Conservation (phyloP, 768 basidiomycete species). For the Paxillus rubicundulus region DNA sequence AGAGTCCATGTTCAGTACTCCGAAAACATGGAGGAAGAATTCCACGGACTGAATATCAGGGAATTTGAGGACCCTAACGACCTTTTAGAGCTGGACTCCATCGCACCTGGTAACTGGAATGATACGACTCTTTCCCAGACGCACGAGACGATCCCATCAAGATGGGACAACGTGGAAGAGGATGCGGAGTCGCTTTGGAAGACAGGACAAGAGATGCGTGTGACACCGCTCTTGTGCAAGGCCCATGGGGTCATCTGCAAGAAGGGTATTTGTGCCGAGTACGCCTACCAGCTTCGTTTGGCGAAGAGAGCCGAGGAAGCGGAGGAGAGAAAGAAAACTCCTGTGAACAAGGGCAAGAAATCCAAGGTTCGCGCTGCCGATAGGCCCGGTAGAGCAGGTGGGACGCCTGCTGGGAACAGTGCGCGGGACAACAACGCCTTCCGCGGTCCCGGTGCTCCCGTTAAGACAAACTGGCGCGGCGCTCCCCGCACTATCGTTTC, state of each 20-base stretch:
- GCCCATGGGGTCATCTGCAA: conserved; percentile 36
- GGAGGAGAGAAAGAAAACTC: conserved; percentile 15
- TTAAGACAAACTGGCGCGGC: conserved; percentile 32
- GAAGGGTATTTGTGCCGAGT: conserved; percentile 36
- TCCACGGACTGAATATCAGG: conserved; percentile 24
- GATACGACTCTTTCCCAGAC: not conserved
- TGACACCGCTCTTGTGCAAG: conserved; percentile 21
- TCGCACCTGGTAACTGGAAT: conserved; percentile 25
- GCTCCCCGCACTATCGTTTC: conserved; percentile 27
- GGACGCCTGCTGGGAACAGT: not conserved
- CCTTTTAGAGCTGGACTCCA: conserved; percentile 20
- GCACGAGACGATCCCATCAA: not conserved
- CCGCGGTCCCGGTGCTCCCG: conserved; percentile 29
- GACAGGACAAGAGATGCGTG: conserved; percentile 2
- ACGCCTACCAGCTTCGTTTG: conserved; percentile 26
- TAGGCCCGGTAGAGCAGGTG: conserved; percentile 4
- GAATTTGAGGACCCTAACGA: conserved; percentile 9
- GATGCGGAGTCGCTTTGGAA: conserved; percentile 27
- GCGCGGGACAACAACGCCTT: conserved; percentile 16
- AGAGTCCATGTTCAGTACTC: conserved; percentile 21
- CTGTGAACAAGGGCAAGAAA: conserved; percentile 22
- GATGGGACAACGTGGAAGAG: conserved; percentile 16
- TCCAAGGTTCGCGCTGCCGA: conserved; percentile 10
- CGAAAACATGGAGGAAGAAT: conserved; percentile 29
- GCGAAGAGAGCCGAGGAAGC: conserved; percentile 14